Conservation (phyloP, 495 filamentous ascomycete species). For the Talaromyces nanjingensis region DNA sequence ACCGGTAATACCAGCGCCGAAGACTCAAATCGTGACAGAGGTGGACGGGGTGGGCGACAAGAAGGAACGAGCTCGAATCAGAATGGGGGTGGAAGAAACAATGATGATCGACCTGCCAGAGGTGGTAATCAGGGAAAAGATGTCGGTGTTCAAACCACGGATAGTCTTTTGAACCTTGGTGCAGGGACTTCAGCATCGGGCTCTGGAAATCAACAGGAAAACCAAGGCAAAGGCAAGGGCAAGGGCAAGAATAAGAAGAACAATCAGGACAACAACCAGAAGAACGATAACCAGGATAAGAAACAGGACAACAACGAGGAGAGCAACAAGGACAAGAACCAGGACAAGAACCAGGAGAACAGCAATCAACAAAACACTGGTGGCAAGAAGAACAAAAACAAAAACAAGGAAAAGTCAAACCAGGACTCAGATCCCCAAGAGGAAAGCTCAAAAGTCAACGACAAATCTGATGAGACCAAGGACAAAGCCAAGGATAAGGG, state of each 20-base stretch:
- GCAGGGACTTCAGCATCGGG: neutral
- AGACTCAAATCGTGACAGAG: neutral
- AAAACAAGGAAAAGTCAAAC: neutral
- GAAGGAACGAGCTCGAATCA: neutral
- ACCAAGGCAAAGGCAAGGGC: neutral
- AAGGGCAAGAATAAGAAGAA: neutral
- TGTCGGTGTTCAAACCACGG: neutral
- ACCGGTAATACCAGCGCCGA: neutral
- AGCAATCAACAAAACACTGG: neutral
- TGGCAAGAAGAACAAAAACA: conserved; percentile 1
- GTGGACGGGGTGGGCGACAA: neutral
- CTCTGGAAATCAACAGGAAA: neutral
- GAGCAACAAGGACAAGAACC: too few relatives aligned
- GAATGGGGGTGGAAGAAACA: neutral
- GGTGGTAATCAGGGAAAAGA: neutral
- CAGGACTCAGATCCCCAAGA: neutral
- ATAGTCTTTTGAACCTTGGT: neutral
- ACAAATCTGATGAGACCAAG: neutral
- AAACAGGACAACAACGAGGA: neutral
- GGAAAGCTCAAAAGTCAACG: neutral
- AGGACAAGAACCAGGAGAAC: neutral
- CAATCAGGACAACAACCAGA: neutral
- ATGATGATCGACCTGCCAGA: neutral
- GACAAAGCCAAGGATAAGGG: neutral
- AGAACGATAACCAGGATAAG: neutral